Evolutionary conservation across 495 filamentous ascomycete species (phyloP).

Genomic region (Penicillium desertorum): DNA sequence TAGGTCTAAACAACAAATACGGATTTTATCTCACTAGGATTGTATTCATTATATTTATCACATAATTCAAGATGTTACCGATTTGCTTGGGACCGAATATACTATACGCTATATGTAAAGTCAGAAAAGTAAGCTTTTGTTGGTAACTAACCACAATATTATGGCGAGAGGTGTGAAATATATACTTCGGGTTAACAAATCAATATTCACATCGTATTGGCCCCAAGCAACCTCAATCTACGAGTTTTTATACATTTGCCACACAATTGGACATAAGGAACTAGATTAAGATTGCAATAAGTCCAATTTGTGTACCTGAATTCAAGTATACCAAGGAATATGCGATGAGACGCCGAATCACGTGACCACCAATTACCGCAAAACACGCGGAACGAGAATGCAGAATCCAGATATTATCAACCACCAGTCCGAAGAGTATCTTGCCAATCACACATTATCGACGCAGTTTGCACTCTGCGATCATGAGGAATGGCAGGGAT

Average conservation of each 20-base stretch:
- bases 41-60: background rate
- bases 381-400: slow-evolving; percentile 22
- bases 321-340: background rate
- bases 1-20: background rate
- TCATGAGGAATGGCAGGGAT: slow-evolving; percentile 50
- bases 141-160: background rate
- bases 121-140: background rate
- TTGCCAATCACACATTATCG: slow-evolving; percentile 1
- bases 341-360: slow-evolving; percentile 7
- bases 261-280: background rate
- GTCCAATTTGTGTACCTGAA: background rate
- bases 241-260: background rate
- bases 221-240: background rate
- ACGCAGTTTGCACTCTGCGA: slow-evolving; percentile 14
- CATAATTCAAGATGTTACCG: background rate
- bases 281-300: background rate
- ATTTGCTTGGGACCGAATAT: background rate
- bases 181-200: background rate
- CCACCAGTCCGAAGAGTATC: slow-evolving; percentile 5
- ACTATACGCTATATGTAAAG: background rate
- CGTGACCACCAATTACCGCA: slow-evolving; percentile 23
- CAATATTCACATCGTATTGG: background rate
- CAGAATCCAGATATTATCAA: slow-evolving; percentile 6
- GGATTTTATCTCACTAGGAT: background rate
- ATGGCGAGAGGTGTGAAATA: background rate